Conservation (phyloP, 176 grass and related monocot genomes). For the Coix lacrymajobi region DNA sequence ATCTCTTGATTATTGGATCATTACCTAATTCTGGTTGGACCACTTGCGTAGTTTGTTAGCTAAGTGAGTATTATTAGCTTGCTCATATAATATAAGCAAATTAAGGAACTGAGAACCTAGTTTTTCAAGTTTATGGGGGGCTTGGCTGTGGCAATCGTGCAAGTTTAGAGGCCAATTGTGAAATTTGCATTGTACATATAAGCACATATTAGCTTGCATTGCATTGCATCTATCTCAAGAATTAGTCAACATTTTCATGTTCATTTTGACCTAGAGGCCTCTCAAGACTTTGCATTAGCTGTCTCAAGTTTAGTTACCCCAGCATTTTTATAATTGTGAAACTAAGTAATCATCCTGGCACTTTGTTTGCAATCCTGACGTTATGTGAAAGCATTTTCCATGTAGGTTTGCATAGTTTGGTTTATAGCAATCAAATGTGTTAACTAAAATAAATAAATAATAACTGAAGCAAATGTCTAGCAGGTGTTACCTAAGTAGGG, state of each 20-base stretch:
- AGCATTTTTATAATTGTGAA: too few species aligned
- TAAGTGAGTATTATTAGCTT: background rate
- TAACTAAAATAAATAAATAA: background rate
- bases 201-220: too few species aligned
- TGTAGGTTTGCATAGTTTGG: background rate
- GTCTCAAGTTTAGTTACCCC: too few species aligned
- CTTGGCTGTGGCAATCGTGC: background rate
- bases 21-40: background rate
- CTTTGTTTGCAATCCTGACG: too few species aligned
- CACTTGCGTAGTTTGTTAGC: background rate
- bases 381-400: too few species aligned
- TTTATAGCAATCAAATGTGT: background rate
- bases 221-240: too few species aligned
- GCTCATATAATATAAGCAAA: background rate
- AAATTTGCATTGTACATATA: too few species aligned
- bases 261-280: too few species aligned
- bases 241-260: too few species aligned
- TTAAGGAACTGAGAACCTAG: background rate
- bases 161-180: background rate
- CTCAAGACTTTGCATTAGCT: too few species aligned
- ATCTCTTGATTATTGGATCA: background rate
- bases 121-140: background rate
- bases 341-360: too few species aligned
- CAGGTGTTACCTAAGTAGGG: background rate
- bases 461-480: background rate